Conservation (phyloP, 805 yeast genomes). For the Candida koratica region DNA sequence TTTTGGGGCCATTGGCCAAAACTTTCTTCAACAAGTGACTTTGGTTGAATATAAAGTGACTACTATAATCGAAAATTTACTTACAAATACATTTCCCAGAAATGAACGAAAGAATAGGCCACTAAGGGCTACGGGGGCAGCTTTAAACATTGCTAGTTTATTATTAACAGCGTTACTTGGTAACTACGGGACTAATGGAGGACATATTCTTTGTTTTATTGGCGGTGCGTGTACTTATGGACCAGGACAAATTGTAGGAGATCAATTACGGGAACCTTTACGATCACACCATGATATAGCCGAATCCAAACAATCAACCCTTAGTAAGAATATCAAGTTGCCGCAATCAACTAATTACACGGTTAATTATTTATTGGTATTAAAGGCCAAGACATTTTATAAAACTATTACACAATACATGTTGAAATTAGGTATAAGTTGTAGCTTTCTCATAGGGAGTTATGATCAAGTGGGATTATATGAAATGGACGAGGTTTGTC, state of each 20-base stretch:
- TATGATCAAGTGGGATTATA: constrained; percentile 93
- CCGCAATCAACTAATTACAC: constrained; percentile 15
- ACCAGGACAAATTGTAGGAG: constrained; percentile 92
- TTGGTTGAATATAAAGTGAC: constrained; percentile 82
- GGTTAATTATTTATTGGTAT: constrained; percentile 13
- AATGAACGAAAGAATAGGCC: constrained; percentile 56
- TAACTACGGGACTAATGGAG: constrained; percentile 73
- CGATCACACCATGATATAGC: constrained; percentile 97
- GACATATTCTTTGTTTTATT: constrained; percentile 77
- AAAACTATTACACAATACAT: constrained; percentile 63
- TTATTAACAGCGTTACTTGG: constrained; percentile 78
- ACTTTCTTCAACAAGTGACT: constrained; percentile 69
- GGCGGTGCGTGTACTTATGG: constrained; percentile 95
- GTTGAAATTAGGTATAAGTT: constrained; percentile 73
- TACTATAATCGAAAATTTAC: constrained; percentile 72
- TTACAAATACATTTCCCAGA: constrained; percentile 63
- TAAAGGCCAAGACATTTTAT: constrained; percentile 45
- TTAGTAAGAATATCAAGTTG: constrained; percentile 70
- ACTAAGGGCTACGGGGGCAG: constrained; percentile 88
- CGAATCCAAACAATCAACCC: constrained; percentile 81
- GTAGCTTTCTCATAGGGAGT: constrained; percentile 91
- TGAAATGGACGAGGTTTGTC: constrained; percentile 85
- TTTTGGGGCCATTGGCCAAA: constrained; percentile 19
- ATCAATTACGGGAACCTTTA: constrained; percentile 89
- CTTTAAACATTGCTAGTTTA: constrained; percentile 78